Evolutionary conservation across 345 rosid genomes (phyloP).

Genomic region (Zanthoxylum bungeanum): DNA sequence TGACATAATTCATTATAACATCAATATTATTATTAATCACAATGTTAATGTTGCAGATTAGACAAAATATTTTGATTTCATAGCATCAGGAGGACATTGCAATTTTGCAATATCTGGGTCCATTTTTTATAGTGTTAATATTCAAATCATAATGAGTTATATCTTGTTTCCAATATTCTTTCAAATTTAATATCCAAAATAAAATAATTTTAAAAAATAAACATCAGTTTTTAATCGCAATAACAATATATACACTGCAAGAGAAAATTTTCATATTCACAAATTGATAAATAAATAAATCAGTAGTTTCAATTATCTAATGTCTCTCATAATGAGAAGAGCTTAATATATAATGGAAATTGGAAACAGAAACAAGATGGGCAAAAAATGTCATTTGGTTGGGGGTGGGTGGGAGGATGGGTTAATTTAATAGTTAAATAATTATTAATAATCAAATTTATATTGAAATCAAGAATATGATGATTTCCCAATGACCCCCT

Average conservation of each 20-base stretch:
- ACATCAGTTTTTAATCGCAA: too few species aligned
- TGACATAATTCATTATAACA: conserved; percentile 4
- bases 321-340: too few species aligned
- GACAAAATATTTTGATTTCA: background rate
- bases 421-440: background rate
- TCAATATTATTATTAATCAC: background rate
- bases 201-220: background rate
- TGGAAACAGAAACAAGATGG: background rate
- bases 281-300: too few species aligned
- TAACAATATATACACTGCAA: too few species aligned
- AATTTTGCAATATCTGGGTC: conserved; percentile 8
- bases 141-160: background rate
- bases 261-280: background rate
- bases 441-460: background rate
- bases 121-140: conserved; percentile 10
- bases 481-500: conserved; percentile 4
- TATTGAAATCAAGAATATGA: background rate
- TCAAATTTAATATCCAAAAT: background rate
- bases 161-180: background rate
- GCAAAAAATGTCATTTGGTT: background rate
- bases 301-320: too few species aligned
- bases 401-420: background rate
- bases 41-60: background rate
- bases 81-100: background rate
- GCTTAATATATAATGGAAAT: too few species aligned